Evolutionary conservation across 2,329 filamentous ascomycete species (phyloP), one percentile per base, ranked within the genome.

Genomic region (Aspergillus cejpii): DNA sequence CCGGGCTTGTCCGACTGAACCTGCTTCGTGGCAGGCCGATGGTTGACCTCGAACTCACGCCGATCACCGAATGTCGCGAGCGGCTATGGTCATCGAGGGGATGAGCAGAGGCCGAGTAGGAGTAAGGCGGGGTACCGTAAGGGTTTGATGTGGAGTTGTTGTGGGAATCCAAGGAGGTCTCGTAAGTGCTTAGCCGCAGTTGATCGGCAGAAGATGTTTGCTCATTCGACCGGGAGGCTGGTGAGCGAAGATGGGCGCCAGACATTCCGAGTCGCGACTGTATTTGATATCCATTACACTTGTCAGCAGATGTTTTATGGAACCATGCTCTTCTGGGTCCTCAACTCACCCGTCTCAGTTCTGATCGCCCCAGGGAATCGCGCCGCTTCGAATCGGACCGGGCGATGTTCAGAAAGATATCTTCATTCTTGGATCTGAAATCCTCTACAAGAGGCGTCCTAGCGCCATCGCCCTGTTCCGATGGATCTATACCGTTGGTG

Each of bases 351-450:
- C 65, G 56, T 55, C 64, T 60, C 28, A 66, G 60, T 43, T 68
- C 66, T n/a, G 64, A 62, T 37, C 61, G 64, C 28, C 60, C 57
- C 19, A 66, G 37, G 14, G 66, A 67, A 40, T 65, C 61, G 39
- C 64, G 65, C 47, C 63, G 65, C 31, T 44, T 55, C 5, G 65
- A 66, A 41, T 69, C 68, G 4, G 65, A 61, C 50, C 65, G 65
- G 8, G 70, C 70, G 46, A 73, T 72, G 48, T 73, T 72, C 43
- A 73, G 52, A 49, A 73, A 73, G 21, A 73, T 53, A 57, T 73
- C 70, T 41, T 72, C 70, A 47, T 64, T 69, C 47, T 64, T 67
- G 21, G 59, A 59, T 34, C 60, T 60, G 28, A 55, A 48, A 33
- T 72, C 67, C 28, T 71, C 67, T 29, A 61, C 57, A 37, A 61